Evolutionary conservation across 805 yeast genomes (phyloP).

Genomic region (Saccharomycopsis vini): DNA sequence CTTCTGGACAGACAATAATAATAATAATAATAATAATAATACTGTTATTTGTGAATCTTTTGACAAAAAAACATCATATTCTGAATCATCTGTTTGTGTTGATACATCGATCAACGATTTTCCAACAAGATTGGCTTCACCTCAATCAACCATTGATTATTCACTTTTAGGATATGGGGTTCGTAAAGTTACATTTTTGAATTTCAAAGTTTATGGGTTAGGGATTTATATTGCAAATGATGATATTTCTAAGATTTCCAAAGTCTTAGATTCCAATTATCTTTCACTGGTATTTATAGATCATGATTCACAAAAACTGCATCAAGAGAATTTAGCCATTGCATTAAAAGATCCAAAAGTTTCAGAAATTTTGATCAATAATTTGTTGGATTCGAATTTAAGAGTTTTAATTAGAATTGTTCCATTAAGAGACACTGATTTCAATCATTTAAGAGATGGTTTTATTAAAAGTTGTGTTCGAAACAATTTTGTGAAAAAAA

Average conservation of each 20-base stretch:
- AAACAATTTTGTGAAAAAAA: constrained; percentile 10
- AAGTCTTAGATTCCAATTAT: constrained; percentile 36
- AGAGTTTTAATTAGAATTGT: constrained; percentile 66
- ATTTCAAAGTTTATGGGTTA: constrained; percentile 77
- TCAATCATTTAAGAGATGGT: constrained; percentile 83
- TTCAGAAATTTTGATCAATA: constrained; percentile 45
- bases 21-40: too few relatives aligned
- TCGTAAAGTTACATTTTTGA: constrained; percentile 73
- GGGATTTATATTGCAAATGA: constrained; percentile 69
- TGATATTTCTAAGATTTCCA: constrained; percentile 38
- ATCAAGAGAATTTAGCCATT: constrained; percentile 30
- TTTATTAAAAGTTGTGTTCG: constrained; percentile 53
- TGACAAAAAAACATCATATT: too few relatives aligned
- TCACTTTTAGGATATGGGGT: constrained; percentile 71
- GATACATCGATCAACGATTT: constrained; percentile 45
- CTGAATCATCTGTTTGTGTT: constrained; percentile 32
- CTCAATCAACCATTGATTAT: constrained; percentile 29
- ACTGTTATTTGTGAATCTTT: too few relatives aligned
- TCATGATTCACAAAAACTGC: constrained; percentile 28
- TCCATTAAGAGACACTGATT: constrained; percentile 88
- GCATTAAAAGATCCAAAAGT: constrained; percentile 44
- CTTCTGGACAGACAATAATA: too few relatives aligned
- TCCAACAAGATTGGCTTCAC: constrained; percentile 26
- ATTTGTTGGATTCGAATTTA: constrained; percentile 49
- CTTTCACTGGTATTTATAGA: constrained; percentile 31